These are phyloP conservation scores for Pestalotiopsis sp. DNA, from an alignment of 2,329 filamentous ascomycete genomes.

Conservation along the genomic window DNA sequence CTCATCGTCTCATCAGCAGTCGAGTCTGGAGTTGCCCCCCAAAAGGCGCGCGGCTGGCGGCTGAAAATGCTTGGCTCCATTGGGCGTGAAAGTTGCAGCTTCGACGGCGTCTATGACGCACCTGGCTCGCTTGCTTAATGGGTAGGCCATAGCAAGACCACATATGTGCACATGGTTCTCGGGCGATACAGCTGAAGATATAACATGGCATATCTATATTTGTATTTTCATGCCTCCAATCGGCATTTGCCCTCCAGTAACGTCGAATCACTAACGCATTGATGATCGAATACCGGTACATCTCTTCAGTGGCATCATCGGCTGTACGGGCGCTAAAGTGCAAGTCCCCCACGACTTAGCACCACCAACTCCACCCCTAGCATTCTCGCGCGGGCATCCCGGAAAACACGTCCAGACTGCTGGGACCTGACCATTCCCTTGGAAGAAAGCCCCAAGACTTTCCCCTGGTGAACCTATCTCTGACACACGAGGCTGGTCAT, in stretches of 20 bases:
- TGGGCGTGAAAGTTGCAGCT: not conserved
- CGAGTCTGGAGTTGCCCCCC: not conserved
- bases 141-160: not conserved
- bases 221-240: not conserved
- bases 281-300: not conserved
- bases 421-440: not conserved
- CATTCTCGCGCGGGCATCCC: slow-evolving; percentile 2
- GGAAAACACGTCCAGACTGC: slow-evolving; percentile 5
- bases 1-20: not conserved
- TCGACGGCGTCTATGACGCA: not conserved
- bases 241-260: not conserved
- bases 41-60: not conserved
- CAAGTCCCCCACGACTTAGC: not conserved
- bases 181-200: too few species aligned
- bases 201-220: not conserved
- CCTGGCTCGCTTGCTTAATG: not conserved
- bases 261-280: not conserved
- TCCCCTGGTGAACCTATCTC: not conserved
- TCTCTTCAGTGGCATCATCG: not conserved
- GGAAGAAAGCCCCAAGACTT: not conserved
- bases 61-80: not conserved
- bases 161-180: not conserved
- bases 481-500: not conserved
- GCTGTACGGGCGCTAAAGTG: slow-evolving; percentile 8
- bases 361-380: not conserved